phyloP scores from a whole-genome alignment of 768 basidiomycete genomes.

The Tylopilus sp. region DNA sequence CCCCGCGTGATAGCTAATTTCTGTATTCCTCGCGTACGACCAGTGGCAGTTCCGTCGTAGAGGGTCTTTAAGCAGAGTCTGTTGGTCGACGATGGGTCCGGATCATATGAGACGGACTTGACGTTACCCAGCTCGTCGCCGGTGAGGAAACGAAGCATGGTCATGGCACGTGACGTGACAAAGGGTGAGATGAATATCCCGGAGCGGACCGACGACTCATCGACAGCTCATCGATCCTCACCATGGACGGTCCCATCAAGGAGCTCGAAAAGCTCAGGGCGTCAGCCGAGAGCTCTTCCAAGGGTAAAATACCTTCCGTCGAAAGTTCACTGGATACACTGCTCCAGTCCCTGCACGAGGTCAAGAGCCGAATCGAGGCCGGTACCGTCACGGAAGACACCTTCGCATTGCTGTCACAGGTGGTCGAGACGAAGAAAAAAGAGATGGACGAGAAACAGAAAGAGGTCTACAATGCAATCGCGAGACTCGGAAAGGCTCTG shows the following conservation, averaged over 20 bases:
- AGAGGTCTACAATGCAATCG: constrained; percentile 76
- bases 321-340: constrained; percentile 63
- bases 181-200: not conserved
- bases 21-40: constrained; percentile 38
- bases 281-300: constrained; percentile 43
- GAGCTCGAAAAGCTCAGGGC: constrained; percentile 77
- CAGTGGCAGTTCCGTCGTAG: constrained; percentile 30
- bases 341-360: constrained; percentile 52
- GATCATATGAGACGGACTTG: constrained; percentile 52
- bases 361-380: constrained; percentile 49
- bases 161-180: constrained; percentile 22
- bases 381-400: constrained; percentile 48
- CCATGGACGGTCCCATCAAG: constrained; percentile 73
- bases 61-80: constrained; percentile 36
- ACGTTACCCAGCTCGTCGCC: constrained; percentile 81
- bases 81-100: constrained; percentile 28
- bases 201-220: not conserved
- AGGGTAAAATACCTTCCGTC: constrained; percentile 54
- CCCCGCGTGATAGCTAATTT: constrained; percentile 33
- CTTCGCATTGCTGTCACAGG: constrained; percentile 48
- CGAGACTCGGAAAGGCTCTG: constrained; percentile 77
- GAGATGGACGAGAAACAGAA: constrained; percentile 87
- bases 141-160: constrained; percentile 65
- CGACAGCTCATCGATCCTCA: not conserved
- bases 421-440: constrained; percentile 71